Percentiles rank a stretch among this genome's conserved stretches.
Evolutionary conservation across 202 grass and related monocot genomes (phyloP).

Genomic region (Brachypodium distachyon): DNA sequence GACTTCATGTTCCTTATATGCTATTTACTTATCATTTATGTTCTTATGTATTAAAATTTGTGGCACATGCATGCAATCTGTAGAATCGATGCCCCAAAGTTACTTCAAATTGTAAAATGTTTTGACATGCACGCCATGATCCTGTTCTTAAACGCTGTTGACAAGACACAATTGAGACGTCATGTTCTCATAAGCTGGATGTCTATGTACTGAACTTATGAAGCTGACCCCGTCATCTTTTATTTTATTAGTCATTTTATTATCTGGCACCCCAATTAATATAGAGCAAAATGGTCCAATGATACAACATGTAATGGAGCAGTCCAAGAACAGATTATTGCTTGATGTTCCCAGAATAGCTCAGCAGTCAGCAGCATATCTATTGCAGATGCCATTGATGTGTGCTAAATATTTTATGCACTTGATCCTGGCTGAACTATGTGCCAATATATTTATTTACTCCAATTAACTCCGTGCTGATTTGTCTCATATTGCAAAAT

Average conservation of each 20-base stretch:
- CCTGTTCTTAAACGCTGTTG: background rate
- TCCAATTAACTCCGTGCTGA: background rate
- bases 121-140: background rate
- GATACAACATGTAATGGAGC: background rate
- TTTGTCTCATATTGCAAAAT: background rate
- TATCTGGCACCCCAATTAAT: background rate
- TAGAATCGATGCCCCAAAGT: background rate
- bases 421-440: conserved; percentile 5
- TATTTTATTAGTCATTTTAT: conserved; percentile 6
- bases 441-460: conserved; percentile 2
- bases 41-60: background rate
- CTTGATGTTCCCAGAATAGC: background rate
- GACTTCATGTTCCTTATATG: background rate
- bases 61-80: background rate
- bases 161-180: background rate
- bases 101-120: background rate
- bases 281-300: background rate
- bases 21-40: background rate
- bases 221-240: background rate
- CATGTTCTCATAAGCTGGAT: background rate
- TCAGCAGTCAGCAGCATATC: background rate
- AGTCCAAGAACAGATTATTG: background rate
- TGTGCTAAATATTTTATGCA: background rate
- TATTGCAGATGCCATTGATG: background rate
- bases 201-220: background rate